A percentile compares a stretch with the other conserved stretches of the same genome.
Conservation (phyloP, 768 basidiomycete species). For the Coprinopsis cinerea region DNA sequence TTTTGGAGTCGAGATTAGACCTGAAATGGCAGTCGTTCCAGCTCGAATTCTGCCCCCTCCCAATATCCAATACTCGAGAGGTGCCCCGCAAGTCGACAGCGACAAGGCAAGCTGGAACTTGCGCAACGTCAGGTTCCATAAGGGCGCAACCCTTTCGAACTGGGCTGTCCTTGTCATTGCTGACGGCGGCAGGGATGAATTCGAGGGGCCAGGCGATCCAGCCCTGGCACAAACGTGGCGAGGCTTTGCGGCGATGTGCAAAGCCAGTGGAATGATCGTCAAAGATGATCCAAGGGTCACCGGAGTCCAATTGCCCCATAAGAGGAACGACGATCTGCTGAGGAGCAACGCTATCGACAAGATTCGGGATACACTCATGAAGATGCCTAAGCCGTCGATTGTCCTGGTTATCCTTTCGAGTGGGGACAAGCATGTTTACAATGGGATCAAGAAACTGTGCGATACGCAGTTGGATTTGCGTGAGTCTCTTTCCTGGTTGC, state of each 20-base stretch:
- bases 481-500: slow-evolving; percentile 15
- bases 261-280: slow-evolving; percentile 55
- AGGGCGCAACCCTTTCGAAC: slow-evolving; percentile 47
- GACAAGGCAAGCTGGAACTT: slow-evolving; percentile 78
- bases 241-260: slow-evolving; percentile 62
- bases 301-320: slow-evolving; percentile 43
- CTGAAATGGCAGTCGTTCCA: slow-evolving; percentile 65
- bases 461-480: slow-evolving; percentile 60
- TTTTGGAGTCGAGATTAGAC: slow-evolving; percentile 59
- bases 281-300: slow-evolving; percentile 30
- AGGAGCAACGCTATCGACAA: slow-evolving; percentile 41
- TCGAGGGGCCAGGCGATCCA: slow-evolving; percentile 46
- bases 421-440: slow-evolving; percentile 71
- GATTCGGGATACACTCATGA: slow-evolving; percentile 38
- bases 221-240: slow-evolving; percentile 38
- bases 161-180: slow-evolving; percentile 69
- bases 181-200: slow-evolving; percentile 62
- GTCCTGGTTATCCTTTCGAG: slow-evolving; percentile 62
- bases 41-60: slow-evolving; percentile 64
- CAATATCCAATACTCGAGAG: slow-evolving; percentile 50
- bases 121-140: slow-evolving; percentile 55
- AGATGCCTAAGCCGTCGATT: slow-evolving; percentile 46
- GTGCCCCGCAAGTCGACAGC: slow-evolving; percentile 38
- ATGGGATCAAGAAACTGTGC: slow-evolving; percentile 67
- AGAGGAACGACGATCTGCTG: slow-evolving; percentile 46